Conservation (phyloP, 495 filamentous ascomycete species). For the Talaromyces ruber region DNA sequence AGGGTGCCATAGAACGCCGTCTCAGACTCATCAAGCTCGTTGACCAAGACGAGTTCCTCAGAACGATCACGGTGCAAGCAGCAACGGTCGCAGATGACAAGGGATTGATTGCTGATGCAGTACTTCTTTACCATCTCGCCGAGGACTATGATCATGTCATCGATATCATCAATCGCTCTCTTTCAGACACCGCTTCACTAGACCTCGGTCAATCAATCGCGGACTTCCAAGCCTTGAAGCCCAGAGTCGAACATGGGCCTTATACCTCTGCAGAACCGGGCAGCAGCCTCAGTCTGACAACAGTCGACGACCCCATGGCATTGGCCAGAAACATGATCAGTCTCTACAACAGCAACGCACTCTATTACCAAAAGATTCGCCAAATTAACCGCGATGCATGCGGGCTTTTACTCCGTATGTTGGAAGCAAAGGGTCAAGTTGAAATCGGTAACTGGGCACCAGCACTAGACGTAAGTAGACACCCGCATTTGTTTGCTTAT, state of each 20-base stretch:
- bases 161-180: constrained; percentile 76
- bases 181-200: constrained; percentile 76
- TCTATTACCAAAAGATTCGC: constrained; percentile 63
- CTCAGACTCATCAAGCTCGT: constrained; percentile 70
- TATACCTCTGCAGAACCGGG: constrained; percentile 21
- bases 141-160: constrained; percentile 91
- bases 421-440: constrained; percentile 63
- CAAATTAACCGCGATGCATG: constrained; percentile 60
- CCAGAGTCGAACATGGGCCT: constrained; percentile 25
- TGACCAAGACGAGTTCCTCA: constrained; percentile 75
- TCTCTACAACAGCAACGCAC: constrained; percentile 67
- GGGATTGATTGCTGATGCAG: constrained; percentile 84
- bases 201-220: constrained; percentile 71
- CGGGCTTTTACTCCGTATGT: constrained; percentile 65
- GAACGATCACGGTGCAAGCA: constrained; percentile 79
- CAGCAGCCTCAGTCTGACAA: constrained; percentile 70
- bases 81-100: constrained; percentile 89
- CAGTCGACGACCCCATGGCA: constrained; percentile 75
- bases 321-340: constrained; percentile 71
- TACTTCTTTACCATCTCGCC: constrained; percentile 87
- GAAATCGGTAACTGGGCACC: constrained; percentile 63
- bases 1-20: constrained; percentile 84
- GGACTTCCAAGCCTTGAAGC: constrained; percentile 70
- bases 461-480: constrained; percentile 70
- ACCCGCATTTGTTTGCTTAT: background rate